Evolutionary conservation across 805 yeast species (phyloP).

Genomic region (Clavispora carvajalis): DNA sequence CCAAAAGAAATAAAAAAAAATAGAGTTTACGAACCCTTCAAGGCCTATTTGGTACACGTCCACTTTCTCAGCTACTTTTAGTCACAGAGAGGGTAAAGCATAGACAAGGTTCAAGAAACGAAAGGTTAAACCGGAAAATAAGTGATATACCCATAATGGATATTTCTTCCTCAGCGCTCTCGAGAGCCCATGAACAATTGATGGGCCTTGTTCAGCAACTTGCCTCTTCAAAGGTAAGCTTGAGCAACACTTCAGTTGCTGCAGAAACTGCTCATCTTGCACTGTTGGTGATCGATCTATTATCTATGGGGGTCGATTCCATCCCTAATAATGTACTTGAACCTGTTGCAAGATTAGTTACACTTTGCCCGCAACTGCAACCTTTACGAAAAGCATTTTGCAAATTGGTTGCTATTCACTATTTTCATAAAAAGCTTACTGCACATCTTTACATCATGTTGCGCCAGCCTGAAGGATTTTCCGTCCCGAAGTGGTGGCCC

Average conservation of each 20-base stretch:
- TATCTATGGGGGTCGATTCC: neutral
- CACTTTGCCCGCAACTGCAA: constrained; percentile 1
- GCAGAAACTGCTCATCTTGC: constrained; percentile 2
- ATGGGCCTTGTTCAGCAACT: neutral
- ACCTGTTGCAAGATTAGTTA: constrained; percentile 1
- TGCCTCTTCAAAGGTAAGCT: neutral
- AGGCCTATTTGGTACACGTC: too few species aligned
- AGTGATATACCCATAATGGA: neutral
- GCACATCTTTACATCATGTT: constrained; percentile 2
- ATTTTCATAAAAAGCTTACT: neutral
- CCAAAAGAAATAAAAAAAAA: too few species aligned
- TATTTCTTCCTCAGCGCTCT: neutral
- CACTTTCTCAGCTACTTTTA: too few species aligned
- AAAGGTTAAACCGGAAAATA: too few species aligned
- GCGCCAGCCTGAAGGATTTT: neutral
- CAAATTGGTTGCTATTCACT: constrained; percentile 1
- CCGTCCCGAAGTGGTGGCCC: constrained; percentile 12
- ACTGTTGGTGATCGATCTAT: neutral
- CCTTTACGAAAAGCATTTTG: constrained; percentile 3
- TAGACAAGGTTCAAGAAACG: too few species aligned
- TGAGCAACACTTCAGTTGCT: neutral
- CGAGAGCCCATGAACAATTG: neutral
- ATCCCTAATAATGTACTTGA: constrained; percentile 1
- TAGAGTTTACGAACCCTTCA: too few species aligned
- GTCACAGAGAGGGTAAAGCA: too few species aligned